phyloP scores from a whole-genome alignment of 345 rosid species.

The Boechera stricta region DNA sequence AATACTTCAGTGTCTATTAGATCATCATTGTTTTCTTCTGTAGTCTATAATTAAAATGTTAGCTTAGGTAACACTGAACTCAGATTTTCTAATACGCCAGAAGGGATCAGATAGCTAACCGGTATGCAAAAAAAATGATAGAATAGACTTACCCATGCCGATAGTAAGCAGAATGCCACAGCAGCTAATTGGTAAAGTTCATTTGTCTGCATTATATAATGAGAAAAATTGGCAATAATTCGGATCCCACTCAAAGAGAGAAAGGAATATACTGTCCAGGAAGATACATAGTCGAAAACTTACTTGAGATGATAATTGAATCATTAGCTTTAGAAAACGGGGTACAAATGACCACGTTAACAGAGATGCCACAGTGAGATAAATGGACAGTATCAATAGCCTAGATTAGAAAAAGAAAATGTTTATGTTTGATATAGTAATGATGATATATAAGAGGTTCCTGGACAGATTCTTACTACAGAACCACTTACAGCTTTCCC shows the following conservation, averaged over 20 bases:
- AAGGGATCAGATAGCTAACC: conserved; percentile 3
- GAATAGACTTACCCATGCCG: conserved; percentile 92
- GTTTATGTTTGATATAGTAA: conserved; percentile 9
- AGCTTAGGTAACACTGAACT: neutral
- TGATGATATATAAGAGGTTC: conserved; percentile 22
- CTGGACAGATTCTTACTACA: neutral
- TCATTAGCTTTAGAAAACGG: conserved; percentile 93
- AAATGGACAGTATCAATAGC: conserved; percentile 76
- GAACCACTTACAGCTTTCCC: conserved; percentile 87
- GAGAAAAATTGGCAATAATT: conserved; percentile 32
- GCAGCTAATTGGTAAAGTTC: conserved; percentile 99
- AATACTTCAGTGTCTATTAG: conserved; percentile 4
- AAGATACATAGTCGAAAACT: conserved; percentile 39
- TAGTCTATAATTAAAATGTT: neutral
- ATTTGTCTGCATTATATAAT: conserved; percentile 68
- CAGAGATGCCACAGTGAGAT: conserved; percentile 74
- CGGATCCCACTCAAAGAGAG: conserved; percentile 12
- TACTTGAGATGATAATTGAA: conserved; percentile 96
- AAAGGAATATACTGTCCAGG: neutral
- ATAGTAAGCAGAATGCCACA: conserved; percentile 96
- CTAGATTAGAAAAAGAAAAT: conserved; percentile 50
- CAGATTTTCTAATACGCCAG: neutral
- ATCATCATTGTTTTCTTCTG: conserved; percentile 21
- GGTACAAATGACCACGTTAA: conserved; percentile 98
- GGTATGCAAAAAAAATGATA: conserved; percentile 6